Percentiles rank a stretch among this genome's conserved stretches.
Conservation (phyloP, 2,329 filamentous ascomycete species). For the Pyrenochaeta sp. region DNA sequence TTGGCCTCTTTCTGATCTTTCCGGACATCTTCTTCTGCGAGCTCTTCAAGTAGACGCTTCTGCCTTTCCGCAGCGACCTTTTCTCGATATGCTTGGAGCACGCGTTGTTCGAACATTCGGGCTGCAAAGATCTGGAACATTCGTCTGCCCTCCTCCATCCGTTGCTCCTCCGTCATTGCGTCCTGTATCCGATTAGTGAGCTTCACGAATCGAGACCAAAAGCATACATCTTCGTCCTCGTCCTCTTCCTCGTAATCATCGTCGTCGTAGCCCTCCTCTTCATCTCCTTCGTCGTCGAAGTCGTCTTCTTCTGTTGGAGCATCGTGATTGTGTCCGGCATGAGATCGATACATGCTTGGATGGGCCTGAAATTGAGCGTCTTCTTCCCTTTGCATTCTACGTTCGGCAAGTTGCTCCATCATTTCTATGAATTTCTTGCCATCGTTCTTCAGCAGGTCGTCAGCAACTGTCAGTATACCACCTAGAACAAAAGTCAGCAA, state of each 20-base stretch:
- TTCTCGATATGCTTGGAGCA: constrained; percentile 95
- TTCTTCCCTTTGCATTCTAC: constrained; percentile 95
- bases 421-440: constrained; percentile 99
- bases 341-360: constrained; percentile 60
- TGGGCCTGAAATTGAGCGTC: constrained; percentile 74
- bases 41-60: constrained; percentile 86
- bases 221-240: constrained; percentile 43
- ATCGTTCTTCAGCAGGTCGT: constrained; percentile 98
- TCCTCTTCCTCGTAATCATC: constrained; percentile 59
- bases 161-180: constrained; percentile 95
- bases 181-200: constrained; percentile 66
- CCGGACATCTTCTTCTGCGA: constrained; percentile 82
- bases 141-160: constrained; percentile 96
- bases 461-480: constrained; percentile 97
- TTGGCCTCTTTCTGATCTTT: constrained; percentile 86
- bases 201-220: constrained; percentile 11
- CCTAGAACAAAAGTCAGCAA: constrained; percentile 61
- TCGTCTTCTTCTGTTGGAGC: constrained; percentile 75
- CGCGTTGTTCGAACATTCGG: constrained; percentile 98
- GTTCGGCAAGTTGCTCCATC: constrained; percentile 99
- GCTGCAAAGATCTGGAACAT: constrained; percentile 99
- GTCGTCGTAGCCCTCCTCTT: constrained; percentile 66
- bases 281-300: constrained; percentile 73
- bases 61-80: constrained; percentile 95
- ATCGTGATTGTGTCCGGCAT: constrained; percentile 69